Base-by-base conservation (phyloP, 768 basidiomycete species). In the Goffeauzyma gilvescens region DNA sequence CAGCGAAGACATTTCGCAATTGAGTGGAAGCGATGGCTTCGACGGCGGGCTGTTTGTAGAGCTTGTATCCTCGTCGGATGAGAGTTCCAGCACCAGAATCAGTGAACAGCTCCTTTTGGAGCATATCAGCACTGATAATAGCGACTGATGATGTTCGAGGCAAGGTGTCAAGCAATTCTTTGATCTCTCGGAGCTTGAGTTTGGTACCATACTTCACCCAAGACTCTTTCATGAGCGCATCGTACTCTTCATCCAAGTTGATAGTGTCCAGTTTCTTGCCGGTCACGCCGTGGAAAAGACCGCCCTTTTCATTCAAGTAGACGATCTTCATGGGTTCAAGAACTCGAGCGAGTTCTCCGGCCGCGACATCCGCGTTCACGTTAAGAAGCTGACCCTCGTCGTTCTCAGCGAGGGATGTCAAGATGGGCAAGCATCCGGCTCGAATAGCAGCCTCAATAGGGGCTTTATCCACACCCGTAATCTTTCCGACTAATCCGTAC, bases 171-270 rank as follows among this genome's bases (percentile, higher is more conserved):
- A 98, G 75, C 41, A 98, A 78, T 58, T 96, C 93, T 68, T 98
- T 98, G 72, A 98, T 95, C 65, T 96, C 90, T 50, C 93, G 80
- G 44, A 98, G 73, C 68, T 96, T 96, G 64, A 98, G 81, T 66
- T 98, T 98, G 50, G 90, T 96, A 48, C 90, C 93, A 61, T 77
- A 95, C 63, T 93, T 93, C 65, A 98, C 90, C 93, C 93, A 98
- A 5, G 87, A 74, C 66, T 96, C 81, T 58, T 87, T 89, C 87
- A 96, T 83, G 45, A 98, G 77, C 18, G 74, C 73, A 52, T 90
- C 83, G 65, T 90, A 96, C 68, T 98, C 93, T 73, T 98, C 93
- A 57, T 98, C 93, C 34, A 98, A 68, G 67, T 96, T 98, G 67
- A 98, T 95, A 28, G 87, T 78, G 55, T 83, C 81, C 40, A 98